phyloP scores from a whole-genome alignment of 208 protist genomes.

The Strigomonas culicis region DNA sequence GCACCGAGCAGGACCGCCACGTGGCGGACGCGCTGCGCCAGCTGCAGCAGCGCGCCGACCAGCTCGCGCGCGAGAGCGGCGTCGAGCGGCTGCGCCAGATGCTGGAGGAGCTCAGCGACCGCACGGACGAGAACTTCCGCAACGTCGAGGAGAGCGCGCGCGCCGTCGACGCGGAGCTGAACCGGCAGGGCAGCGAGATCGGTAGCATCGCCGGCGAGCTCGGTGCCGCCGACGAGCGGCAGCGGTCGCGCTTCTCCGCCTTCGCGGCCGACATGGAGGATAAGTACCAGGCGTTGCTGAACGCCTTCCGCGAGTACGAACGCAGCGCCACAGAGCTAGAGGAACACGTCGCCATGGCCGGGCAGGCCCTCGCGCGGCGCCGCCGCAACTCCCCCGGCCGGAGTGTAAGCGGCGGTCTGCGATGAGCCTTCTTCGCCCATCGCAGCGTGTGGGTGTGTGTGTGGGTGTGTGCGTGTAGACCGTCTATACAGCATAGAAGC shows the following conservation, averaged over 20 bases:
- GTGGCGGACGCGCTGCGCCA: conserved; percentile 43
- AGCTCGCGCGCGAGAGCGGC: conserved; percentile 34
- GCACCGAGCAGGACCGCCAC: conserved; percentile 31
- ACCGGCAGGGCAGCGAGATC: conserved; percentile 38
- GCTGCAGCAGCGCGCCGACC: conserved; percentile 35
- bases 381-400: conserved; percentile 4
- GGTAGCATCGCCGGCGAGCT: conserved; percentile 34
- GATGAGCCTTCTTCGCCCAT: not conserved
- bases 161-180: conserved; percentile 68
- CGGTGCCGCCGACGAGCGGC: conserved; percentile 32
- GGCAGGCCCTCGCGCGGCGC: conserved; percentile 51
- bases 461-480: too few species aligned
- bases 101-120: conserved; percentile 74
- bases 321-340: conserved; percentile 57
- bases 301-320: conserved; percentile 66
- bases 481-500: too few species aligned
- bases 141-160: conserved; percentile 74
- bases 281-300: conserved; percentile 58
- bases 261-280: conserved; percentile 54
- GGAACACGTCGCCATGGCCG: conserved; percentile 72
- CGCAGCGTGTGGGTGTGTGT: not conserved
- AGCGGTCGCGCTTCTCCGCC: conserved; percentile 26
- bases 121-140: conserved; percentile 82
- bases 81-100: conserved; percentile 48
- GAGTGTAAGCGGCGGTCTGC: not conserved